These are phyloP conservation scores for Suillus subluteus DNA, from an alignment of 768 basidiomycete genomes.

Conservation along the genomic window DNA sequence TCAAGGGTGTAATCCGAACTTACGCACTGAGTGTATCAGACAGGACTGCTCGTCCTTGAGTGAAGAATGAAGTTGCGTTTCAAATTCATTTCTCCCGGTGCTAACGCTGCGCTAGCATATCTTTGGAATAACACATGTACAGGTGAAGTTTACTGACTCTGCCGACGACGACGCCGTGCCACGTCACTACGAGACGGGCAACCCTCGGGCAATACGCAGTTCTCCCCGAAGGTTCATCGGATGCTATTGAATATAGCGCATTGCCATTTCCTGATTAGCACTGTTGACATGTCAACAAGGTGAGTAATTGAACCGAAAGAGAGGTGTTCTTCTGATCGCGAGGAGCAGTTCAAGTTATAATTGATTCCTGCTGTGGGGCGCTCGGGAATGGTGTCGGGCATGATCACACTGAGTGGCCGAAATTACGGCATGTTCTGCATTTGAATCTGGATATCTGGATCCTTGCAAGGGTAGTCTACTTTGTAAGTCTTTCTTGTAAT, in stretches of 20 bases:
- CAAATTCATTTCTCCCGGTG: not conserved
- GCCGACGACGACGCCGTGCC: not conserved
- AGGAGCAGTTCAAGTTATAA: not conserved
- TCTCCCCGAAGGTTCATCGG: not conserved
- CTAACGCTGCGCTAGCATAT: not conserved
- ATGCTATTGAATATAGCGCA: not conserved
- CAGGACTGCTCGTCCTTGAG: not conserved
- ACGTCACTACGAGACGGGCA: constrained; percentile 7
- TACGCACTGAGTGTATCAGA: not conserved
- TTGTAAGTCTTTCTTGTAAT: not conserved
- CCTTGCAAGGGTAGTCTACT: not conserved
- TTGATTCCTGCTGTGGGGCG: too few relatives aligned
- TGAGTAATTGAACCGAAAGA: not conserved
- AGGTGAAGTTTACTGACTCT: too few relatives aligned
- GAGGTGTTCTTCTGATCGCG: not conserved
- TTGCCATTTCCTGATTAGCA: not conserved
- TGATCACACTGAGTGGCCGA: not conserved
- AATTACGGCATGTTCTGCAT: not conserved
- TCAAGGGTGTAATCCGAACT: not conserved
- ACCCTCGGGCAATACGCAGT: not conserved
- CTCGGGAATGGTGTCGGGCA: constrained; percentile 4
- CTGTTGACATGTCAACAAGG: not conserved
- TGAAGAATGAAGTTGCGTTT: not conserved
- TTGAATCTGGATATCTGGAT: not conserved
- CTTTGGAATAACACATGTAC: not conserved